Evolutionary conservation across 2,329 filamentous ascomycete species (phyloP).

Genomic region (Trichoderma atroviride): DNA sequence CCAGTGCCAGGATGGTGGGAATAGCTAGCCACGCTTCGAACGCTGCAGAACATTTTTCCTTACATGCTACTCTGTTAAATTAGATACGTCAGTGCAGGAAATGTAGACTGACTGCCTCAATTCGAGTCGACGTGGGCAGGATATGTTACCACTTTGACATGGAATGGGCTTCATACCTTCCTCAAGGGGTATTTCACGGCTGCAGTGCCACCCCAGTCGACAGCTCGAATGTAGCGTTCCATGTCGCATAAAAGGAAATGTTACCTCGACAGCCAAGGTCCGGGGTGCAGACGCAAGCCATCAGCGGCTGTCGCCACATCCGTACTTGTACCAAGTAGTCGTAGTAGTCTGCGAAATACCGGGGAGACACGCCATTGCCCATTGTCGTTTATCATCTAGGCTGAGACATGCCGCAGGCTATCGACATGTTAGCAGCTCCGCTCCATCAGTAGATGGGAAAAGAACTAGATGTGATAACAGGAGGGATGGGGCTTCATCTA

Average conservation of each 20-base stretch:
- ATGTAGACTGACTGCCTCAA: not conserved
- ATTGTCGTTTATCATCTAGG: not conserved
- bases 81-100: constrained; percentile 6
- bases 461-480: not conserved
- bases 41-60: constrained; percentile 10
- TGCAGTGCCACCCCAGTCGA: constrained; percentile 28
- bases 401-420: not conserved
- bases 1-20: constrained; percentile 16
- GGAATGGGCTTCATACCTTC: constrained; percentile 28
- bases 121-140: constrained; percentile 5
- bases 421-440: not conserved
- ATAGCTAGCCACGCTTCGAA: not conserved
- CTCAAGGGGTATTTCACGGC: constrained; percentile 25
- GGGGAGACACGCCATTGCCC: not conserved
- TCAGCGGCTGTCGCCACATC: constrained; percentile 12
- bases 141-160: constrained; percentile 12
- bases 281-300: constrained; percentile 24
- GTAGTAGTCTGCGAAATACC: constrained; percentile 13
- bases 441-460: not conserved
- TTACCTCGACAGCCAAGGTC: constrained; percentile 24
- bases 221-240: constrained; percentile 26
- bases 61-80: not conserved
- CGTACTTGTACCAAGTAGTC: not conserved
- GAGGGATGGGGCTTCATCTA: not conserved
- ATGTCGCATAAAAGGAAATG: constrained; percentile 16